Evolutionary conservation across 108 stramenopile genomes (phyloP), one percentile per base, ranked within the genome.

Genomic region (Cyclotella atomus): DNA sequence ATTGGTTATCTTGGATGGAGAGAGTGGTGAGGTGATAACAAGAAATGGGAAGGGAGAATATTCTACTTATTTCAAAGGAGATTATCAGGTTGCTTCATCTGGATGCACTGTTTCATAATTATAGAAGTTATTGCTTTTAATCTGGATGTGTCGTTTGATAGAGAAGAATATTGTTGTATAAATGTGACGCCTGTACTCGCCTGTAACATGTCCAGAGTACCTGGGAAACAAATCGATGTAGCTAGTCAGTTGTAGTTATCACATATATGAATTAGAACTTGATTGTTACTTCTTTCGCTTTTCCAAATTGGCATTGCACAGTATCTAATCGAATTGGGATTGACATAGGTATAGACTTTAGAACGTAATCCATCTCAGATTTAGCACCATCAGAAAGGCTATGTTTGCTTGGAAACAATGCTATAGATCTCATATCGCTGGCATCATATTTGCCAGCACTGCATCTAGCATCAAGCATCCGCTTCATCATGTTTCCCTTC

Each of bases 1-100:
- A 9, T 73, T 96, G 50, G 85, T 89, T 29, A 81, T 96, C 6
- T 72, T 96, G 59, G 76, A 93, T 87, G 93, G 86, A 14, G 45
- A 65, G 9, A 81, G 79, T 19, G 93, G 91, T 24, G 60, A 55
- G 0, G 41, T 81, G 6, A 27, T 81, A 29, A 59, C 72, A 24
- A 70, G 8, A 56, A 70, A 81, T 70, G 79, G 79, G 30, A 62
- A 56, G 41, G 73, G 72, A 52, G 44, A 65, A 35, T 81, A 81
- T 70, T 34, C 21, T 21, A 41, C 20, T 15, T 81, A 56, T 59
- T 81, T 81, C 35, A 70, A 70, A 71, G 79, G 73, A 34, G 79
- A 65, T 35, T 69, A 73, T 46, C 0, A 35, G 20, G 34, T 34
- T 6, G 15, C 62, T 20, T 77, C 76, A 16, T 70, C 68, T 30